These are phyloP conservation scores for Monilinia polystroma DNA, from an alignment of 2,329 filamentous ascomycete species.

Conservation along the genomic window DNA sequence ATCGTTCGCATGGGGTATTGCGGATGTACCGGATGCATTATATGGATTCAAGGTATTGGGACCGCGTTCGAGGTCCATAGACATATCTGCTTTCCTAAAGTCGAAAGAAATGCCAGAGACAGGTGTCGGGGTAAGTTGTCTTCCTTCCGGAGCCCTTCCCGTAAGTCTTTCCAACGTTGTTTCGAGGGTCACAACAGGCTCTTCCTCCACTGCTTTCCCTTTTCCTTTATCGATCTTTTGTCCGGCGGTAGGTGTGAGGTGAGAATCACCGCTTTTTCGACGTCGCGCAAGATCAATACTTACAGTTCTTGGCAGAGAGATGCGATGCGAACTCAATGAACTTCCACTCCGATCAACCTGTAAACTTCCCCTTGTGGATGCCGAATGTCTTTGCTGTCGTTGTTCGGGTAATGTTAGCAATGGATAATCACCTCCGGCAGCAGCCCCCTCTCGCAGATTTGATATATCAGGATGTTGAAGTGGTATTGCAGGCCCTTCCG, in stretches of 20 bases:
- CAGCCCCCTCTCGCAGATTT: constrained; percentile 32
- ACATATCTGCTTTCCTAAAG: constrained; percentile 34
- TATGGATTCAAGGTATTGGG: constrained; percentile 33
- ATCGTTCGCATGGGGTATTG: constrained; percentile 27
- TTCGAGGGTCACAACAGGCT: constrained; percentile 17
- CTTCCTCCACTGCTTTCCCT: constrained; percentile 32
- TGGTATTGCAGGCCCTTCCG: constrained; percentile 34
- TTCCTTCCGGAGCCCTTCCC: constrained; percentile 24
- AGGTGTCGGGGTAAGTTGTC: constrained; percentile 20
- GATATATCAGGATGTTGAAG: constrained; percentile 38
- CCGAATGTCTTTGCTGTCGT: constrained; percentile 52
- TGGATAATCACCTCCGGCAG: constrained; percentile 44
- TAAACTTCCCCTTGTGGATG: constrained; percentile 45
- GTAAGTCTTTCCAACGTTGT: constrained; percentile 16
- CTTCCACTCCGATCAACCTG: constrained; percentile 48
- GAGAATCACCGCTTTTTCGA: constrained; percentile 36
- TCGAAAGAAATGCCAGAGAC: constrained; percentile 33
- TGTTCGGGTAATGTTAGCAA: constrained; percentile 58
- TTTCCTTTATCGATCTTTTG: constrained; percentile 37
- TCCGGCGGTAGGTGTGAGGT: constrained; percentile 21
- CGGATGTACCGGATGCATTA: constrained; percentile 30
- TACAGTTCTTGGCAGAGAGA: constrained; percentile 39
- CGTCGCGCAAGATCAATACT: constrained; percentile 37
- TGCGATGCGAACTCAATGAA: constrained; percentile 36
- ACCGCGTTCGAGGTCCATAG: constrained; percentile 39